Percentiles rank a stretch among this genome's conserved stretches.
phyloP scores from a whole-genome alignment of 2,329 filamentous ascomycete genomes.

The Huntiella savannae region DNA sequence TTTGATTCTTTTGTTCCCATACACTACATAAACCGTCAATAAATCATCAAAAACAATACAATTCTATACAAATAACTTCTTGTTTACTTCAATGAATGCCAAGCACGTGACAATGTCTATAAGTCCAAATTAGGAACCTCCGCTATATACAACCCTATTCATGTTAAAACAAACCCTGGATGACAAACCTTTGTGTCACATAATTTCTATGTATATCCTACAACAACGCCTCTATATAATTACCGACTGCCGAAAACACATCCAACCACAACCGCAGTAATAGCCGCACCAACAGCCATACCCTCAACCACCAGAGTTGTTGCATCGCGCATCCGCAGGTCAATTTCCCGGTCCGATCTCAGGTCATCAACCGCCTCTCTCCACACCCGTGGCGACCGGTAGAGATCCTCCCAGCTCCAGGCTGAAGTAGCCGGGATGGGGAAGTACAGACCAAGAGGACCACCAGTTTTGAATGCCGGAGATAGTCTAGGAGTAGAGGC shows the following conservation, averaged over 20 bases:
- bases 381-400: slow-evolving; percentile 8
- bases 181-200: not conserved
- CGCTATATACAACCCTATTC: too few relatives aligned
- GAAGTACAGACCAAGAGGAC: slow-evolving; percentile 7
- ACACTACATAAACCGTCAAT: too few relatives aligned
- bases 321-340: slow-evolving; percentile 48
- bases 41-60: too few relatives aligned
- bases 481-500: not conserved
- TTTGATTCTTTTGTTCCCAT: too few relatives aligned
- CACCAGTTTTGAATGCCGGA: slow-evolving; percentile 4
- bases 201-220: not conserved
- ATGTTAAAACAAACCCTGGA: too few relatives aligned
- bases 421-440: slow-evolving; percentile 2
- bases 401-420: slow-evolving; percentile 8
- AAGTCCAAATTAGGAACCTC: too few relatives aligned
- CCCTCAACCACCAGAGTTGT: slow-evolving; percentile 52
- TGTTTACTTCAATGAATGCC: too few relatives aligned
- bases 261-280: slow-evolving; percentile 5
- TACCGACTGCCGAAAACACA: not conserved
- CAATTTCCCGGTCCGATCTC: slow-evolving; percentile 34
- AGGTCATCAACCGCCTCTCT: slow-evolving; percentile 7
- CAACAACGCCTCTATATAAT: too few relatives aligned
- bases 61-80: too few relatives aligned
- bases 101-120: too few relatives aligned
- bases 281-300: slow-evolving; percentile 21